Percentiles rank a stretch among this genome's conserved stretches.
These are phyloP conservation scores for Mortierella sp. DNA, from an alignment of 371 early-diverging fungal species.

Conservation along the genomic window DNA sequence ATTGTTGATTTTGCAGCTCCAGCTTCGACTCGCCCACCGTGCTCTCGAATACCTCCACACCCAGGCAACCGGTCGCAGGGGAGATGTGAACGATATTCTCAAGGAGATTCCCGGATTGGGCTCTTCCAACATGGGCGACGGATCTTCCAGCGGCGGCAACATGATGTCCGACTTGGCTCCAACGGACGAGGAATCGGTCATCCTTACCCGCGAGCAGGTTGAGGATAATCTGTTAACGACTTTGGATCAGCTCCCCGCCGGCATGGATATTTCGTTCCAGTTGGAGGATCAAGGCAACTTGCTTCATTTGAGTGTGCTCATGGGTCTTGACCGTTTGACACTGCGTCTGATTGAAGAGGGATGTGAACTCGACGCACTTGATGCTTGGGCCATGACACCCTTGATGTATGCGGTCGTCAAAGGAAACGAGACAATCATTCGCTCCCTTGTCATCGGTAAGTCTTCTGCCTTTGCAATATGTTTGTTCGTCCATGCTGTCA, in stretches of 20 bases:
- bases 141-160: conserved; percentile 1
- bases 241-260: conserved; percentile 31
- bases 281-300: conserved; percentile 41
- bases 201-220: conserved; percentile 27
- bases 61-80: conserved; percentile 40
- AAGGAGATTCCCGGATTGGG: conserved; percentile 34
- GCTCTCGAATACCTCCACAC: conserved; percentile 48
- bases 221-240: conserved; percentile 37
- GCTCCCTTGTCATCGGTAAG: conserved; percentile 37
- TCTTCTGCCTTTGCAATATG: not conserved
- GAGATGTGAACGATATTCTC: conserved; percentile 39
- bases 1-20: conserved; percentile 47
- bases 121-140: not conserved
- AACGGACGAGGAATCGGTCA: not conserved
- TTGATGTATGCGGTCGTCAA: conserved; percentile 56
- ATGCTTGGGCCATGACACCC: conserved; percentile 45
- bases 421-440: conserved; percentile 27
- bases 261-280: conserved; percentile 36
- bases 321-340: conserved; percentile 28
- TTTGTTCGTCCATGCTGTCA: not conserved
- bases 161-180: conserved; percentile 11
- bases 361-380: conserved; percentile 41
- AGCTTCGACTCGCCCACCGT: conserved; percentile 51
- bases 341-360: conserved; percentile 36
- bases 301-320: conserved; percentile 43